Conservation (phyloP, 192 early-diverging fungal genomes). For the Coemansia sp. region DNA sequence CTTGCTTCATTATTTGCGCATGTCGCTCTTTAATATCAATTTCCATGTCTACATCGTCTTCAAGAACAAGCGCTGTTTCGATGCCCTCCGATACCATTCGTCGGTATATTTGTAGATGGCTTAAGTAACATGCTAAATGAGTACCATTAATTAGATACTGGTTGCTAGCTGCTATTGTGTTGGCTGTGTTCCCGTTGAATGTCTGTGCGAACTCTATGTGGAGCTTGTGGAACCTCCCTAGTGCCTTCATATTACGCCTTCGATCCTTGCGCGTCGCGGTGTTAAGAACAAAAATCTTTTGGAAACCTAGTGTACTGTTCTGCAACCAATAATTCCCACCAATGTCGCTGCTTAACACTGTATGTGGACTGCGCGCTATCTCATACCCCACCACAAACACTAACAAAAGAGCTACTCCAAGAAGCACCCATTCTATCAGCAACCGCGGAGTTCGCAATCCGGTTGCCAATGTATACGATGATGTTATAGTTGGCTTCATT, state of each 20-base stretch:
- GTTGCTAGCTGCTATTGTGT: conserved; percentile 7
- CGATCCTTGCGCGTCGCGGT: conserved; percentile 29
- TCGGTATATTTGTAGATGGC: conserved; percentile 26
- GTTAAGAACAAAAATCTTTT: conserved; percentile 45
- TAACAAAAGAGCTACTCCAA: not conserved
- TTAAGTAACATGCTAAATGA: conserved; percentile 47
- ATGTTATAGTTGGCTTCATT: not conserved
- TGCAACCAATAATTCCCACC: conserved; percentile 7
- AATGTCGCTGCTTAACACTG: not conserved
- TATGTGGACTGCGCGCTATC: not conserved
- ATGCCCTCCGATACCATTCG: conserved; percentile 23
- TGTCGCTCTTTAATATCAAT: conserved; percentile 29
- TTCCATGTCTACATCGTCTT: conserved; percentile 52
- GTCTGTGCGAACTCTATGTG: conserved; percentile 22
- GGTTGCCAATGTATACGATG: conserved; percentile 1
- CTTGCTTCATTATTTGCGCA: conserved; percentile 14
- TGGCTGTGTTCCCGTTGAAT: conserved; percentile 8
- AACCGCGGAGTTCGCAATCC: not conserved
- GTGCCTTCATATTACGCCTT: conserved; percentile 30
- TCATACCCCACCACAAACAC: not conserved
- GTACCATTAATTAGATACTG: conserved; percentile 28
- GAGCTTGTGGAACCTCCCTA: conserved; percentile 27
- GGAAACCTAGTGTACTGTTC: conserved; percentile 40
- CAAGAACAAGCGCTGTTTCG: conserved; percentile 34
- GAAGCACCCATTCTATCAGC: not conserved